These are phyloP conservation scores for Backusella luteola DNA, from an alignment of 192 early-diverging fungal genomes.

Conservation along the genomic window DNA sequence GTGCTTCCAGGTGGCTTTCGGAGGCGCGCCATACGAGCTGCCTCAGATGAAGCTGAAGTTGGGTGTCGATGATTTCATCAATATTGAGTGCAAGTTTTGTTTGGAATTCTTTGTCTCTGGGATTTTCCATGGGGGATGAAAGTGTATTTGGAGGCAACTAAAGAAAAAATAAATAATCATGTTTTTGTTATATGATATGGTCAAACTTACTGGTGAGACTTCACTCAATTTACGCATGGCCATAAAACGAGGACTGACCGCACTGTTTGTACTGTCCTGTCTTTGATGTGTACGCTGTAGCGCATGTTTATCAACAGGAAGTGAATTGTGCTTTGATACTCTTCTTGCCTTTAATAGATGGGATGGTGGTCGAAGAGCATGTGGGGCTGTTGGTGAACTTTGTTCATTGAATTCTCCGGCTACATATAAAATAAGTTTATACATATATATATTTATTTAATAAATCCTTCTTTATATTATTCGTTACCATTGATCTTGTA, in stretches of 20 bases:
- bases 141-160: background rate
- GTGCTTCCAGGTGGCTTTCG: slow-evolving; percentile 14
- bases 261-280: slow-evolving; percentile 12
- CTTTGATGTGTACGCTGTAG: background rate
- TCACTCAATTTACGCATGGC: slow-evolving; percentile 20
- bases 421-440: background rate
- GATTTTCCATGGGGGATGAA: background rate
- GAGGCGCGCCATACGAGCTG: slow-evolving; percentile 19
- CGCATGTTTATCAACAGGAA: background rate
- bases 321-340: background rate
- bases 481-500: background rate
- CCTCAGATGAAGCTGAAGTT: slow-evolving; percentile 8
- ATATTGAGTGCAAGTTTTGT: background rate
- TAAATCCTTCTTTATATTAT: background rate
- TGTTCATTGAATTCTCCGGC: background rate
- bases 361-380: slow-evolving; percentile 23
- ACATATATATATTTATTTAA: background rate
- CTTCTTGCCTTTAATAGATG: slow-evolving; percentile 13
- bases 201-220: background rate
- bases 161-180: background rate
- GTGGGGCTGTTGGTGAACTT: background rate
- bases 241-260: slow-evolving; percentile 23
- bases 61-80: slow-evolving; percentile 19
- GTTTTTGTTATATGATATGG: too few relatives aligned
- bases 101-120: slow-evolving; percentile 1